A percentile compares a stretch with the other conserved stretches of the same genome.
phyloP scores from a whole-genome alignment of 2,329 filamentous ascomycete genomes.

The Fonsecaea pedrosoi region DNA sequence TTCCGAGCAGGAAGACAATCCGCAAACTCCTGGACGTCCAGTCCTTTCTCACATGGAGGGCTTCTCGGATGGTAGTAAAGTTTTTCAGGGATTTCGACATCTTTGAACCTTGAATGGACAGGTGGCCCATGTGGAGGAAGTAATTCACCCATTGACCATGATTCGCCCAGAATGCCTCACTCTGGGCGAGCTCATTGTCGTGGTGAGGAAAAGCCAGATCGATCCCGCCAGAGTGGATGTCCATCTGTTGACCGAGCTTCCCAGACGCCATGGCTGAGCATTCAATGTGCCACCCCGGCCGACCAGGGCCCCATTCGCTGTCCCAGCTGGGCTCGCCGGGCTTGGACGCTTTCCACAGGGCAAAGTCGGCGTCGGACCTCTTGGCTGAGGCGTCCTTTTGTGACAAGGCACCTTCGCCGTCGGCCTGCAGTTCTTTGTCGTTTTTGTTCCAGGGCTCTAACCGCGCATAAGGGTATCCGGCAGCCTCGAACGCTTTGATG shows the following conservation, averaged over 20 bases:
- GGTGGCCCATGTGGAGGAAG: slow-evolving; percentile 93
- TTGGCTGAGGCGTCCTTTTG: slow-evolving; percentile 67
- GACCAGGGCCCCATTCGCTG: slow-evolving; percentile 83
- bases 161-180: slow-evolving; percentile 77
- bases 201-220: slow-evolving; percentile 92
- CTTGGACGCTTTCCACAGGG: slow-evolving; percentile 91
- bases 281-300: slow-evolving; percentile 97
- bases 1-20: slow-evolving; percentile 84
- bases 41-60: slow-evolving; percentile 65
- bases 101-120: slow-evolving; percentile 87
- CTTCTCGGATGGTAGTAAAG: slow-evolving; percentile 90
- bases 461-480: slow-evolving; percentile 83
- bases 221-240: slow-evolving; percentile 91
- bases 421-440: slow-evolving; percentile 81
- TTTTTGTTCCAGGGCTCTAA: slow-evolving; percentile 84
- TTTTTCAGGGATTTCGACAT: slow-evolving; percentile 98
- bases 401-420: slow-evolving; percentile 83
- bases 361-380: slow-evolving; percentile 81
- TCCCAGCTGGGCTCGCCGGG: slow-evolving; percentile 90
- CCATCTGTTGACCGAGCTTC: slow-evolving; percentile 81
- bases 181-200: slow-evolving; percentile 90
- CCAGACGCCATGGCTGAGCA: slow-evolving; percentile 95
- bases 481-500: slow-evolving; percentile 81
- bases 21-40: slow-evolving; percentile 82
- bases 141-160: slow-evolving; percentile 86